phyloP scores from a whole-genome alignment of 352 stramenopile genomes.

The Phytopythium kandeliae region DNA sequence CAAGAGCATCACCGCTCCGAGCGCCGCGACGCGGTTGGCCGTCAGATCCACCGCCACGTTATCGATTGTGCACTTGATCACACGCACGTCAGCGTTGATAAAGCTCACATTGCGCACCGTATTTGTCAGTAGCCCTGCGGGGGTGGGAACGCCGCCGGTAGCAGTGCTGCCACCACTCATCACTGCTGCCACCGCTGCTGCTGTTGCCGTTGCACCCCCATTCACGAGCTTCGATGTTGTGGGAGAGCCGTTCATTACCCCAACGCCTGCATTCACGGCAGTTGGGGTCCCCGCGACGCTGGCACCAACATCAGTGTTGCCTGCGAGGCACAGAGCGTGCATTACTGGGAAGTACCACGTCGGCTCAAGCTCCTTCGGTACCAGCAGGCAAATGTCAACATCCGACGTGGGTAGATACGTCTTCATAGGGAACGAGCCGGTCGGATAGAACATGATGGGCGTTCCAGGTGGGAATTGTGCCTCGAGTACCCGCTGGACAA shows the following conservation, averaged over 20 bases:
- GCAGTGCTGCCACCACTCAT: not conserved
- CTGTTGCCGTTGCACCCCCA: not conserved
- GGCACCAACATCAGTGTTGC: constrained; percentile 16
- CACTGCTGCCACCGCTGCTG: not conserved
- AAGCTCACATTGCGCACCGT: constrained; percentile 88
- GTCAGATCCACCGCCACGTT: constrained; percentile 88
- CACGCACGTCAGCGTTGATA: constrained; percentile 84
- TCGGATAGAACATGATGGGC: constrained; percentile 59
- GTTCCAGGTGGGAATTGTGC: constrained; percentile 37
- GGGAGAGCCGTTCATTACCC: constrained; percentile 16
- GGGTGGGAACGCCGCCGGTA: not conserved
- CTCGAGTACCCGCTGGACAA: constrained; percentile 59
- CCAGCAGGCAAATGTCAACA: constrained; percentile 77
- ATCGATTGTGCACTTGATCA: constrained; percentile 90
- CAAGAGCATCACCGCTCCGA: constrained; percentile 79
- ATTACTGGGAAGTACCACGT: constrained; percentile 86
- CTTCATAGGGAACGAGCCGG: constrained; percentile 86
- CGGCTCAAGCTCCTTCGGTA: constrained; percentile 72
- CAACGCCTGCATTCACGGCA: constrained; percentile 2
- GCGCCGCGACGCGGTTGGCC: constrained; percentile 74
- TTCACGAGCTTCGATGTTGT: constrained; percentile 5
- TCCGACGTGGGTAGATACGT: constrained; percentile 87
- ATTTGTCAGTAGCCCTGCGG: constrained; percentile 26
- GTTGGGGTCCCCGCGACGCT: not conserved
- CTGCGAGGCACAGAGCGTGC: constrained; percentile 74